phyloP scores from a whole-genome alignment of 1,284 basidiomycete genomes.

The Ustilago sp. region DNA sequence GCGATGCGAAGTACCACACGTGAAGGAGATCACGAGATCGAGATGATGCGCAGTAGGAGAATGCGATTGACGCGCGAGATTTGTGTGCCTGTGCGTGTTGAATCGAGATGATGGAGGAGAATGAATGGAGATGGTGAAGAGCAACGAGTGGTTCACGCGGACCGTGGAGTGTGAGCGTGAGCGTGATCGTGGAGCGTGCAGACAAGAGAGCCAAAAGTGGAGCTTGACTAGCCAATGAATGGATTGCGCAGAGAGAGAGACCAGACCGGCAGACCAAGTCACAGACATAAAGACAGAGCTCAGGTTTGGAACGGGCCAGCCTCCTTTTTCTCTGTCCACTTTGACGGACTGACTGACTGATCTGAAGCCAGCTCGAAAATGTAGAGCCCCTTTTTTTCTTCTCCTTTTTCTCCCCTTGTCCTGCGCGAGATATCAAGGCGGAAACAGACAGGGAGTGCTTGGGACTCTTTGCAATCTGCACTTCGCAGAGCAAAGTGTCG shows the following conservation, averaged over 20 bases:
- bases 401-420: slow-evolving; percentile 1
- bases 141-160: slow-evolving; percentile 7
- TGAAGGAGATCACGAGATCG: neutral
- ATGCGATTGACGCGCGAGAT: slow-evolving; percentile 5
- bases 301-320: slow-evolving; percentile 6
- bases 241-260: neutral
- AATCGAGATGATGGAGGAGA: slow-evolving; percentile 15
- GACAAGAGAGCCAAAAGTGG: slow-evolving; percentile 13
- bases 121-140: slow-evolving; percentile 15
- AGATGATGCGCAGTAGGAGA: slow-evolving; percentile 21
- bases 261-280: slow-evolving; percentile 36
- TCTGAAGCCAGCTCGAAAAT: slow-evolving; percentile 8
- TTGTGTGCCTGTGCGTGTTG: slow-evolving; percentile 12
- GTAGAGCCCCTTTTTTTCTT: neutral
- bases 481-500: neutral
- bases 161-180: slow-evolving; percentile 23
- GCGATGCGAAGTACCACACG: neutral
- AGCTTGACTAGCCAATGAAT: slow-evolving; percentile 10
- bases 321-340: slow-evolving; percentile 1
- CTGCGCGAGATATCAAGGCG: neutral
- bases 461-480: neutral
- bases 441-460: neutral
- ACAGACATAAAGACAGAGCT: neutral
- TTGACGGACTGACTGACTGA: slow-evolving; percentile 8
- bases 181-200: slow-evolving; percentile 39